Conservation (phyloP, 1,284 basidiomycete species). For the Irpex rosettiformis region DNA sequence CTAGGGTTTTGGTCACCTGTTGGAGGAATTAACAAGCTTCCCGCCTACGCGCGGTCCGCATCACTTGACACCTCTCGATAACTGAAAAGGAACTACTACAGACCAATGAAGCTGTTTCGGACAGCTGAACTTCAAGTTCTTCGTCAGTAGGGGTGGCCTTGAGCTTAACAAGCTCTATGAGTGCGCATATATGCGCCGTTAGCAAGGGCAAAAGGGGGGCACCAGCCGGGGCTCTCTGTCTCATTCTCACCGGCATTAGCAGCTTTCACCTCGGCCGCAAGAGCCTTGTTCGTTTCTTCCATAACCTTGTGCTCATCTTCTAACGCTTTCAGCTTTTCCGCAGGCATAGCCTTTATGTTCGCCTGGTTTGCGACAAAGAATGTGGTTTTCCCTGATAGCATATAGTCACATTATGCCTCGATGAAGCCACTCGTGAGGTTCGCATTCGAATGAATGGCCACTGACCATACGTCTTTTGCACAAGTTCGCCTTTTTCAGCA, state of each 20-base stretch:
- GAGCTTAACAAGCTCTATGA: conserved; percentile 59
- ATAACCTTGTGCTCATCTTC: conserved; percentile 52
- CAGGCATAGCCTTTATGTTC: conserved; percentile 55
- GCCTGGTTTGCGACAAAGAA: conserved; percentile 79
- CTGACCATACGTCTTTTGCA: conserved; percentile 77
- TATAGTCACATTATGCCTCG: conserved; percentile 2
- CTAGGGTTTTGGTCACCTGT: conserved; percentile 47
- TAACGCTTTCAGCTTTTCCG: conserved; percentile 53
- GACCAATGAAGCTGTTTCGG: conserved; percentile 42
- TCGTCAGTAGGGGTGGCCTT: conserved; percentile 65
- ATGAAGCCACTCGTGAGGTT: background rate
- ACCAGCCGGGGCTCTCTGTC: background rate
- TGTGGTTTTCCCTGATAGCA: conserved; percentile 67
- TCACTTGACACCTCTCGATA: too few species aligned
- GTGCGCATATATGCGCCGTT: background rate
- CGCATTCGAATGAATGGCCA: conserved; percentile 9
- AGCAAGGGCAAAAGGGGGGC: background rate
- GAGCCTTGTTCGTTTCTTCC: conserved; percentile 58
- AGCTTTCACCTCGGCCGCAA: conserved; percentile 48
- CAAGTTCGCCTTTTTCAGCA: conserved; percentile 72
- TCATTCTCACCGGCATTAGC: conserved; percentile 44
- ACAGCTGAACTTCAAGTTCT: conserved; percentile 53
- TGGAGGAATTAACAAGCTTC: background rate
- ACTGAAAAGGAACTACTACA: conserved; percentile 8
- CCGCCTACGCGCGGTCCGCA: too few species aligned